A percentile compares a stretch with the other conserved stretches of the same genome.
phyloP scores from a whole-genome alignment of 179 eudicot species.

The Beta corolliflora region DNA sequence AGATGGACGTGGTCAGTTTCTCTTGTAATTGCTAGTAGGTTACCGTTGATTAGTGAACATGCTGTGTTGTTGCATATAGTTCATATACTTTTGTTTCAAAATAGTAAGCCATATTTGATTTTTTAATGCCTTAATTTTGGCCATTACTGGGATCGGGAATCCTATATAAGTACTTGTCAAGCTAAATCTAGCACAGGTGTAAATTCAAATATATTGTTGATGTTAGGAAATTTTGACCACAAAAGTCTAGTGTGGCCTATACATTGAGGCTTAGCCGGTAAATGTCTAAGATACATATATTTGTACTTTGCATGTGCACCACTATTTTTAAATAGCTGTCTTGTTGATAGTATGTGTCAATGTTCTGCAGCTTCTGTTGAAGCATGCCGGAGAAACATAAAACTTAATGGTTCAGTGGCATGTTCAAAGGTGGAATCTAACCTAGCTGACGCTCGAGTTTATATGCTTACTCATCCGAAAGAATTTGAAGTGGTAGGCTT shows the following conservation, averaged over 20 bases:
- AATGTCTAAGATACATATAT: neutral
- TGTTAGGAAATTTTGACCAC: neutral
- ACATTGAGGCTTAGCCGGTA: neutral
- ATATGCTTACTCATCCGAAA: slow-evolving; percentile 93
- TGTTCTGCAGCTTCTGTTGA: slow-evolving; percentile 79
- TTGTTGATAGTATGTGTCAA: neutral
- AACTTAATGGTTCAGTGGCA: slow-evolving; percentile 92
- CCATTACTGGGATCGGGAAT: neutral
- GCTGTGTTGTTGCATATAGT: neutral
- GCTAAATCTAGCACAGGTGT: neutral
- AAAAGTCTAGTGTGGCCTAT: neutral
- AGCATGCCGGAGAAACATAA: slow-evolving; percentile 93
- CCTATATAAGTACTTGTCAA: neutral
- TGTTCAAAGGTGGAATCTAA: slow-evolving; percentile 87
- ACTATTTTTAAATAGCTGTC: neutral
- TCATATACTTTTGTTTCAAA: neutral
- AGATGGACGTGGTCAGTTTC: neutral
- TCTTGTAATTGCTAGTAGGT: neutral
- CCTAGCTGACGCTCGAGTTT: slow-evolving; percentile 91
- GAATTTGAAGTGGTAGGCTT: slow-evolving; percentile 90
- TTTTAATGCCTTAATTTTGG: neutral
- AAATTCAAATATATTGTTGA: neutral
- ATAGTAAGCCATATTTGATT: neutral
- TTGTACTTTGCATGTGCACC: slow-evolving; percentile 1
- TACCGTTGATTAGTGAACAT: neutral